Evolutionary conservation across 179 eudicot species (phyloP), one percentile per base, ranked within the genome.

Genomic region (Actinidia arguta): DNA sequence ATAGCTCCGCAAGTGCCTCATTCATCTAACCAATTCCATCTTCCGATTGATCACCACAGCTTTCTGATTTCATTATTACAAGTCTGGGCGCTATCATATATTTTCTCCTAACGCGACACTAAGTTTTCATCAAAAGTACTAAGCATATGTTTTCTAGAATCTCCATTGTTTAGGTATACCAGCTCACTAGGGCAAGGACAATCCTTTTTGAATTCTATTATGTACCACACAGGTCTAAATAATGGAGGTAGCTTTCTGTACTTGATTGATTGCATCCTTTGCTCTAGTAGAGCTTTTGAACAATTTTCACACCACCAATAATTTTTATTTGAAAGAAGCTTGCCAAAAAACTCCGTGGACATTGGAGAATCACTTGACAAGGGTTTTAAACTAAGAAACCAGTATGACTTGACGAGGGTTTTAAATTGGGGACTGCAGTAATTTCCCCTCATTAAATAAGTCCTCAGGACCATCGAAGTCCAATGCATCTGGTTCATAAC

Each of bases 221-320:
- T 72, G 83, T 24, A 52, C 81, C 59, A 80, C 83, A 71, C 82
- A 82, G 51, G 4, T 79, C 73, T 12, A 58, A 48, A 72, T 72
- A 17, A 47, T 25, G 11, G 76, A 72, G 12, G 39, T 27, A 24
- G 18, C 58, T 47, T 72, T 72, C 76, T 72, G 76, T 39, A 47
- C 25, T 12, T 72, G 56, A 18, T 48, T 72, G 39, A 72, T 72
- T 48, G 39, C 76, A 16, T 78, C 83, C 86, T 90, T 90, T 54
- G 82, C 83, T 93, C 88, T 62, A 73, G 88, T 64, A 90, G 27
- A 80, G 83, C 52, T 86, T 91, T 94, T 50, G 98, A 88, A 84
- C 99, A 96, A 80, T 91, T 93, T 82, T 94, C 99, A 88, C 99
- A 96, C 80, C 92, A 90, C 99, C 99, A 96, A 58, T 90, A 95